Evolutionary conservation across 2,329 filamentous ascomycete species (phyloP), one percentile per base, ranked within the genome.

Genomic region (Penicillium sp.): DNA sequence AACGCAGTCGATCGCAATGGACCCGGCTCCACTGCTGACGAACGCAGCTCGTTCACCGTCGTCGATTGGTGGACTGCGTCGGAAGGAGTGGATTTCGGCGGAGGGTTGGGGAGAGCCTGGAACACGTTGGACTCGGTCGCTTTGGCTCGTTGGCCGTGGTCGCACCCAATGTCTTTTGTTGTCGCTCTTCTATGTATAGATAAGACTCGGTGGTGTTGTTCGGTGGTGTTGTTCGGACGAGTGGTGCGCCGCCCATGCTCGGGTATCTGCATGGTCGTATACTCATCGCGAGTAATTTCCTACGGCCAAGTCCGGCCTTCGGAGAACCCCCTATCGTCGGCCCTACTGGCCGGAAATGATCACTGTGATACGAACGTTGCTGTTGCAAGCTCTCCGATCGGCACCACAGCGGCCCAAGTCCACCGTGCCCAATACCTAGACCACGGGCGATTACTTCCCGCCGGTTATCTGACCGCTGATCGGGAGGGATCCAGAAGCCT

Each of bases 1-100:
- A 25, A 52, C 14, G 28, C 45, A 60, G 60, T 53, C 52, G 56
- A 59, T 59, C 61, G 54, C 40, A 62, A 63, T 62, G 59, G 58
- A 56, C 47, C 16, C 4, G 40, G 35, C 35, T 44, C 61, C 60
- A 60, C 59, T 53, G 61, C 61, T 62, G 61, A 63, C 61, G 61
- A 63, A 54, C 59, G 45, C 54, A 50, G 9, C 42, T 35, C 20
- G 24, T 22, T 2, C 30, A 22, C 5, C 5, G 24, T 13, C 3
- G 10, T 24, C 46, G 3, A 62, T 57, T 61, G 57, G 61, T 35
- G 49, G 57, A 43, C 7, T 27, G 14, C 41, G 28, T 50, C 57
- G 51, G 53, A 56, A 51, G 54, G 33, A 27, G 44, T 50, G 57
- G 48, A 35, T 36, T 6, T 11, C 2, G 31, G 53, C 54, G 55